phyloP scores from a whole-genome alignment of 1,284 basidiomycete genomes.

The Cutaneotrichosporon curvatum region DNA sequence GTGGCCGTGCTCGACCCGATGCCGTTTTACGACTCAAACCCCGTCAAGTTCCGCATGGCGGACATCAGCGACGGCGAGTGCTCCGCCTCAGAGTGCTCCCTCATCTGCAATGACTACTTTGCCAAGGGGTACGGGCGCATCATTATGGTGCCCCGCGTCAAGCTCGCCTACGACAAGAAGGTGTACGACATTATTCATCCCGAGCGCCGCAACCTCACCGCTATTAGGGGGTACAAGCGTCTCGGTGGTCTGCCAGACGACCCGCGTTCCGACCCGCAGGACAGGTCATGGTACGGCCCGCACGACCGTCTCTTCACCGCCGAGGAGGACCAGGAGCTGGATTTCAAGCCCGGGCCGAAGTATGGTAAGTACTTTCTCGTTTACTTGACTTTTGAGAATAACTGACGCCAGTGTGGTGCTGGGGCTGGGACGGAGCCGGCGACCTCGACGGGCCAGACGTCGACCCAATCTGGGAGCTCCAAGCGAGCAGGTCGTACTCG shows the following conservation, averaged over 20 bases:
- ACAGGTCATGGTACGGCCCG: slow-evolving; percentile 85
- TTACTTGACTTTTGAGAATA: no score
- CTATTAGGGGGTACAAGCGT: slow-evolving; percentile 84
- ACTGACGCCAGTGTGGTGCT: slow-evolving; percentile 73
- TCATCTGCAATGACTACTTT: slow-evolving; percentile 90
- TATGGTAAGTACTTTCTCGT: slow-evolving; percentile 77
- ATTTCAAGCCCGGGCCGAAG: slow-evolving; percentile 73
- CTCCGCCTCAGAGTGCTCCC: slow-evolving; percentile 82
- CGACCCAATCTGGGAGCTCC: slow-evolving; percentile 87
- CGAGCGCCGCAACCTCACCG: slow-evolving; percentile 72
- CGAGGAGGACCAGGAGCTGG: slow-evolving; percentile 69
- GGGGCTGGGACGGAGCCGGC: slow-evolving; percentile 97
- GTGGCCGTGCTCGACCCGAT: slow-evolving; percentile 87
- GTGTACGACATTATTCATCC: slow-evolving; percentile 93
- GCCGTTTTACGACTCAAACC: slow-evolving; percentile 80
- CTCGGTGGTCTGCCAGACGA: slow-evolving; percentile 88
- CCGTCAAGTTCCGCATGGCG: slow-evolving; percentile 90
- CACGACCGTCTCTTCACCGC: slow-evolving; percentile 84
- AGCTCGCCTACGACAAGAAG: slow-evolving; percentile 86
- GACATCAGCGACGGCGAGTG: slow-evolving; percentile 70
- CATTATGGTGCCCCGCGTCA: slow-evolving; percentile 91
- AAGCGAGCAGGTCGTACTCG: slow-evolving; percentile 61
- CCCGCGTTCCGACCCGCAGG: slow-evolving; percentile 87
- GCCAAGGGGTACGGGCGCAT: slow-evolving; percentile 85
- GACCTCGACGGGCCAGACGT: slow-evolving; percentile 87